These are phyloP conservation scores for Cryptomeria japonica DNA, from an alignment of 75 land plant genomes.

Conservation along the genomic window DNA sequence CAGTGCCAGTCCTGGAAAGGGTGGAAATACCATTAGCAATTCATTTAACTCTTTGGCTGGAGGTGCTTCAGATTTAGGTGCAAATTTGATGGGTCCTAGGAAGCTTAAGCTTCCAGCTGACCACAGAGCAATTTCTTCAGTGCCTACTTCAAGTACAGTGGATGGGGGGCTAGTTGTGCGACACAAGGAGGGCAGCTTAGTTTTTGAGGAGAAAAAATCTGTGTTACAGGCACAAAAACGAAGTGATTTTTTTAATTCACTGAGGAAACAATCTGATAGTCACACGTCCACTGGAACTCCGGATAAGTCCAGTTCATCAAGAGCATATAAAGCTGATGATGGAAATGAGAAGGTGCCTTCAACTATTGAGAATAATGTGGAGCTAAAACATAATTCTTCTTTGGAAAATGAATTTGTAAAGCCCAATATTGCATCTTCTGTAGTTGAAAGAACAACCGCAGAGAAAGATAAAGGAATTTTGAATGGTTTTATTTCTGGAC, in stretches of 20 bases:
- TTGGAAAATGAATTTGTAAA: background rate
- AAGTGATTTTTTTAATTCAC: slow-evolving; percentile 12
- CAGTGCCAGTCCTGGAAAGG: slow-evolving; percentile 7
- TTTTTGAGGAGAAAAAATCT: slow-evolving; percentile 10
- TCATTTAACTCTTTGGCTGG: background rate
- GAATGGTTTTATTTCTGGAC: background rate
- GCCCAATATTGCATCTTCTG: background rate
- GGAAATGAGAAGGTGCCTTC: background rate
- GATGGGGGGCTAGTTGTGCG: slow-evolving; percentile 7
- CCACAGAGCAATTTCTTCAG: slow-evolving; percentile 2
- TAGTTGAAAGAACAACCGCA: background rate
- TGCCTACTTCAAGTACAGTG: background rate
- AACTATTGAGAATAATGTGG: background rate
- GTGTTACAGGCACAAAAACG: slow-evolving; percentile 7
- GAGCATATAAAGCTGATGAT: background rate
- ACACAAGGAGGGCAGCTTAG: background rate
- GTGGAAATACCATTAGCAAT: slow-evolving; percentile 1
- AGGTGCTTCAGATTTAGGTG: slow-evolving; percentile 1
- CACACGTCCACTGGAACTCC: background rate
- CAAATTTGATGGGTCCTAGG: slow-evolving; percentile 6
- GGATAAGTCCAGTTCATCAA: slow-evolving; percentile 9
- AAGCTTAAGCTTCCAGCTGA: background rate
- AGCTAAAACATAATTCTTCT: background rate
- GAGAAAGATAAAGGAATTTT: background rate
- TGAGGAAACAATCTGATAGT: slow-evolving; percentile 11